These are phyloP conservation scores for Salix suchowensis DNA, from an alignment of 345 rosid species.

Conservation along the genomic window DNA sequence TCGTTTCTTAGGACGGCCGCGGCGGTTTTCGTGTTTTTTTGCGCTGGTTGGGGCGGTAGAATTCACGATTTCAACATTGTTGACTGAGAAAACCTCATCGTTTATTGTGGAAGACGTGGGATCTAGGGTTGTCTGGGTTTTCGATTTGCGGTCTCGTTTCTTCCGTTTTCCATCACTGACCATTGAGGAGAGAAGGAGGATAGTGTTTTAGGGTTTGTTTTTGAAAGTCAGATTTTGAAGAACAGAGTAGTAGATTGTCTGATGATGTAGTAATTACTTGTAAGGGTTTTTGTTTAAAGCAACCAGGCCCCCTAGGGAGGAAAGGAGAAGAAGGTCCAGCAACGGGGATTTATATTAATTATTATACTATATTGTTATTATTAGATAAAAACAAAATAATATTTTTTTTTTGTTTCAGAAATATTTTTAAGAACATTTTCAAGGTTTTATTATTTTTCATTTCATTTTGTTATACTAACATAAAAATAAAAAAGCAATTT, in stretches of 20 bases:
- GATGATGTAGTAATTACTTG: not conserved
- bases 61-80: slow-evolving; percentile 32
- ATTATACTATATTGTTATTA: too few species aligned
- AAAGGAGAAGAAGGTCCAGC: not conserved
- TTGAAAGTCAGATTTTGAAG: not conserved
- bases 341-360: not conserved
- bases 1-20: slow-evolving; percentile 43
- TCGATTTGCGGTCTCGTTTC: slow-evolving; percentile 46
- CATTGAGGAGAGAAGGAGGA: not conserved
- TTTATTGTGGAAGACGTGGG: slow-evolving; percentile 7
- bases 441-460: too few species aligned
- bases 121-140: slow-evolving; percentile 33
- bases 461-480: too few species aligned
- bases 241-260: not conserved
- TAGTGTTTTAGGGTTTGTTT: not conserved
- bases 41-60: slow-evolving; percentile 8
- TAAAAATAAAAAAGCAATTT: too few species aligned
- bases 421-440: too few species aligned
- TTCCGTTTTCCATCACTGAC: slow-evolving; percentile 24
- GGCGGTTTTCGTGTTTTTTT: slow-evolving; percentile 11
- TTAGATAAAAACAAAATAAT: too few species aligned
- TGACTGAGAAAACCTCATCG: slow-evolving; percentile 28
- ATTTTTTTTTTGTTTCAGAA: too few species aligned
- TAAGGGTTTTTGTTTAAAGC: not conserved
- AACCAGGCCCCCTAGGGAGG: not conserved